A percentile compares a stretch with the other conserved stretches of the same genome.
phyloP scores from a whole-genome alignment of 2,329 filamentous ascomycete species.

The Hansfordia pulvinata region DNA sequence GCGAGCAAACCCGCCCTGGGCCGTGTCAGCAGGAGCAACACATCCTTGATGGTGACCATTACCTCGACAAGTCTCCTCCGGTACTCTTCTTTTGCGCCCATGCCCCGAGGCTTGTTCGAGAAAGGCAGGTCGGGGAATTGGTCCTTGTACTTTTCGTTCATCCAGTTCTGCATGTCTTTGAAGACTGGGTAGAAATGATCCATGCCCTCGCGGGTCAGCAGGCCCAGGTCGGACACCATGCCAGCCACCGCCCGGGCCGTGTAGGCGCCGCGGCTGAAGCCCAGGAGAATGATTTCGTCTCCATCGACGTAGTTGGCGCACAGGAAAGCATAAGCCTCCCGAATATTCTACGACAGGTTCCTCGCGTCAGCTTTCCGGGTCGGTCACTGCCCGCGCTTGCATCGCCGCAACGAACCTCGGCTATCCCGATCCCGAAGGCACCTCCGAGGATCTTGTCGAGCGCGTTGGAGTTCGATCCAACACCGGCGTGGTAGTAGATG shows the following conservation, averaged over 20 bases:
- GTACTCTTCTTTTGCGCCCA: too few relatives aligned
- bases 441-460: conserved; percentile 8
- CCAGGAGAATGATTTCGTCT: conserved; percentile 21
- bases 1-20: too few relatives aligned
- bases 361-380: not conserved
- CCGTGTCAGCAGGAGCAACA: too few relatives aligned
- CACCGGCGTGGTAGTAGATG: conserved; percentile 9
- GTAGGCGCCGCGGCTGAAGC: conserved; percentile 25
- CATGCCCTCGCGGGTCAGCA: conserved; percentile 6
- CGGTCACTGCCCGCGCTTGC: too few relatives aligned
- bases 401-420: too few relatives aligned
- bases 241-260: conserved; percentile 24
- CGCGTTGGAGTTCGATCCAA: conserved; percentile 24
- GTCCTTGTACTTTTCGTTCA: conserved; percentile 4
- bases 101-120: too few relatives aligned
- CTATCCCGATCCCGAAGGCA: conserved; percentile 4
- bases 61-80: too few relatives aligned
- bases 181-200: conserved; percentile 6
- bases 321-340: conserved; percentile 22
- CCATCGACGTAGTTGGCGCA: conserved; percentile 22
- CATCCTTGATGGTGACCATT: too few relatives aligned
- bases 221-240: conserved; percentile 15
- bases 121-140: too few relatives aligned
- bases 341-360: conserved; percentile 6
- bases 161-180: conserved; percentile 1